phyloP scores from a whole-genome alignment of 805 yeast species.

The Nakazawaea molendinolei region DNA sequence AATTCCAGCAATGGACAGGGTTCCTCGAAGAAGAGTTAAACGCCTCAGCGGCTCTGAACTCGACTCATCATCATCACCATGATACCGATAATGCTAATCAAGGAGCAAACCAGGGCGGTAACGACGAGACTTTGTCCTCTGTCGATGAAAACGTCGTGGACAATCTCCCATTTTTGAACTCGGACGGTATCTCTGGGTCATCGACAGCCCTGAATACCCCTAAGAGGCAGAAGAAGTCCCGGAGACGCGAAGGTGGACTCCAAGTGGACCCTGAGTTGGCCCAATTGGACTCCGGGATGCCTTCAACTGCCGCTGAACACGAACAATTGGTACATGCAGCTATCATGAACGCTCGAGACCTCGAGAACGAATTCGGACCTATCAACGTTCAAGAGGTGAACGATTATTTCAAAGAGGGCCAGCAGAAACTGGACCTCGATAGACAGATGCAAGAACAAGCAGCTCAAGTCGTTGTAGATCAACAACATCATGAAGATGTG shows the following conservation, averaged over 20 bases:
- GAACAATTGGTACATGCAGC: constrained; percentile 67
- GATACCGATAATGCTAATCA: not conserved
- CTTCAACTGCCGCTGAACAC: constrained; percentile 35
- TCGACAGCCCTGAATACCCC: constrained; percentile 4
- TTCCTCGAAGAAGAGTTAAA: constrained; percentile 35
- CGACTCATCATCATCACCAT: constrained; percentile 7
- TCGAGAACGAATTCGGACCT: constrained; percentile 39
- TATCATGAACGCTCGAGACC: constrained; percentile 58
- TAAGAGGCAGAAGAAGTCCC: constrained; percentile 3
- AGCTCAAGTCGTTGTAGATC: constrained; percentile 12
- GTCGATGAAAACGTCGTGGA: constrained; percentile 19
- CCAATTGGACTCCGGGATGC: constrained; percentile 34
- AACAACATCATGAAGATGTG: not conserved
- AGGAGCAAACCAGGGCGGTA: not conserved
- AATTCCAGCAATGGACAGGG: constrained; percentile 50
- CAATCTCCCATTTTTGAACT: constrained; percentile 24
- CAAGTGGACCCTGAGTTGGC: constrained; percentile 57
- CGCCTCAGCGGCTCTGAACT: constrained; percentile 6
- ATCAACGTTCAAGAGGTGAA: constrained; percentile 18
- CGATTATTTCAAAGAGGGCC: constrained; percentile 23
- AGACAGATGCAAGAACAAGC: constrained; percentile 12
- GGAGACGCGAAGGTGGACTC: constrained; percentile 14
- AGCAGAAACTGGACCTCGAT: constrained; percentile 8
- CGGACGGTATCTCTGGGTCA: constrained; percentile 15
- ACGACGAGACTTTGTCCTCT: constrained; percentile 10